Percentiles rank a stretch among this genome's conserved stretches.
Conservation (phyloP, 2,329 filamentous ascomycete genomes). For the Aspergillus chevalieri region DNA sequence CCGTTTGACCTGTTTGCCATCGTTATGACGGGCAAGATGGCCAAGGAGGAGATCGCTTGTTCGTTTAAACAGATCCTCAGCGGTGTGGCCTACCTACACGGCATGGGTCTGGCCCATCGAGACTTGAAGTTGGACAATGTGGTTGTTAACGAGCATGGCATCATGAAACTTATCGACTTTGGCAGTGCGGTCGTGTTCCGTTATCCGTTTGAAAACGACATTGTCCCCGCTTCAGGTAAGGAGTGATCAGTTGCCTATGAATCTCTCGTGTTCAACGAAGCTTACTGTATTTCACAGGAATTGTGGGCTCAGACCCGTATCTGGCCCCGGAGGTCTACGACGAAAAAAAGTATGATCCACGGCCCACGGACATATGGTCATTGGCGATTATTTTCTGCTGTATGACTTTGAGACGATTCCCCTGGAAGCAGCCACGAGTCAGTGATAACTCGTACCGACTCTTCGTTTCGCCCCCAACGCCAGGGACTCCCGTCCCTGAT, state of each 20-base stretch:
- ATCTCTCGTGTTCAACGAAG: neutral
- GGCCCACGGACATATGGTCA: slow-evolving; percentile 95
- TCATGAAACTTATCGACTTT: slow-evolving; percentile 99
- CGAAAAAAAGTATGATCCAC: slow-evolving; percentile 84
- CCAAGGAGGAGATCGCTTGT: slow-evolving; percentile 81
- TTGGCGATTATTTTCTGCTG: slow-evolving; percentile 98
- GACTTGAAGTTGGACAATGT: slow-evolving; percentile 98
- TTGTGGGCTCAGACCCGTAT: slow-evolving; percentile 87
- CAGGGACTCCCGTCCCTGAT: slow-evolving; percentile 50
- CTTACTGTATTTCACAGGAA: slow-evolving; percentile 45
- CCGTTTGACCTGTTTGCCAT: slow-evolving; percentile 95
- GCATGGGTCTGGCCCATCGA: slow-evolving; percentile 88
- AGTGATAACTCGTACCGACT: slow-evolving; percentile 93
- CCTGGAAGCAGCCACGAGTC: slow-evolving; percentile 89
- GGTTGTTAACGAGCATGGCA: slow-evolving; percentile 89
- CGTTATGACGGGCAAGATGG: slow-evolving; percentile 98
- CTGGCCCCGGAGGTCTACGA: slow-evolving; percentile 96
- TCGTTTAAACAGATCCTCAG: slow-evolving; percentile 91
- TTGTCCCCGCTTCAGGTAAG: slow-evolving; percentile 74
- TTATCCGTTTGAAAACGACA: slow-evolving; percentile 91
- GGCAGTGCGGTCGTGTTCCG: slow-evolving; percentile 94
- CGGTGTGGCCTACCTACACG: slow-evolving; percentile 89
- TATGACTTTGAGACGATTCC: slow-evolving; percentile 91
- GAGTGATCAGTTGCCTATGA: slow-evolving; percentile 5
- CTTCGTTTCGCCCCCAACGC: slow-evolving; percentile 79